Evolutionary conservation across 192 early-diverging fungal species (phyloP).

Genomic region (Backusella parvicylindrica): DNA sequence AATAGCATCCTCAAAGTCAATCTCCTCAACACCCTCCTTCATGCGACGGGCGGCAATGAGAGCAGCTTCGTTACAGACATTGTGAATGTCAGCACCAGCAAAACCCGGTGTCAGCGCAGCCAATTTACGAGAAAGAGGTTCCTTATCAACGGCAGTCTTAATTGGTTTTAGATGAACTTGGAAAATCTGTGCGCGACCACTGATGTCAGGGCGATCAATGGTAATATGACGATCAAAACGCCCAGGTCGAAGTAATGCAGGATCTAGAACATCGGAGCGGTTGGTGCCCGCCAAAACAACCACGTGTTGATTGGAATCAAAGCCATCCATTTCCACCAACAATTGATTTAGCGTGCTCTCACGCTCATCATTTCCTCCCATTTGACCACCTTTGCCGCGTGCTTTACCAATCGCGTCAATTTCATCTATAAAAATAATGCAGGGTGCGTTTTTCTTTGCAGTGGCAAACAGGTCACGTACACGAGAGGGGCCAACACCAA

Average conservation of each 20-base stretch:
- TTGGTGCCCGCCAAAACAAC: conserved; percentile 98
- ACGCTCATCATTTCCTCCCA: conserved; percentile 97
- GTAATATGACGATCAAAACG: conserved; percentile 98
- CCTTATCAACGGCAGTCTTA: conserved; percentile 79
- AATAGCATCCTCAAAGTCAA: conserved; percentile 96
- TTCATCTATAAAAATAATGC: conserved; percentile 99
- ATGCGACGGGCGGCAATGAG: conserved; percentile 89
- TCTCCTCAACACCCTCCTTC: conserved; percentile 73
- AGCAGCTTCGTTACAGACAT: conserved; percentile 99
- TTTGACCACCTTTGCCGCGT: conserved; percentile 78
- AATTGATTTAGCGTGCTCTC: conserved; percentile 97
- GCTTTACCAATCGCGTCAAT: conserved; percentile 99
- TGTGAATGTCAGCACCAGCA: conserved; percentile 95
- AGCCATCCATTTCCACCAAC: conserved; percentile 99
- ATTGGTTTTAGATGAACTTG: conserved; percentile 93
- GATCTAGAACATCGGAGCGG: conserved; percentile 94
- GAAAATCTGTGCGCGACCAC: conserved; percentile 92
- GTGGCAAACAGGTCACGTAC: conserved; percentile 96
- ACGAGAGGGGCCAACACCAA: conserved; percentile 91
- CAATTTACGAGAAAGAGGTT: conserved; percentile 76
- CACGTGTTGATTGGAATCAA: conserved; percentile 81
- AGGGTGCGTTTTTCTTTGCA: conserved; percentile 95
- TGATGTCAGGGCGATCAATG: conserved; percentile 96
- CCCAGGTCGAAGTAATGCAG: conserved; percentile 93
- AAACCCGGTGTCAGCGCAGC: conserved; percentile 97